phyloP scores from a whole-genome alignment of 169 alveolate genomes.

The Plasmodium cynomolgi region DNA sequence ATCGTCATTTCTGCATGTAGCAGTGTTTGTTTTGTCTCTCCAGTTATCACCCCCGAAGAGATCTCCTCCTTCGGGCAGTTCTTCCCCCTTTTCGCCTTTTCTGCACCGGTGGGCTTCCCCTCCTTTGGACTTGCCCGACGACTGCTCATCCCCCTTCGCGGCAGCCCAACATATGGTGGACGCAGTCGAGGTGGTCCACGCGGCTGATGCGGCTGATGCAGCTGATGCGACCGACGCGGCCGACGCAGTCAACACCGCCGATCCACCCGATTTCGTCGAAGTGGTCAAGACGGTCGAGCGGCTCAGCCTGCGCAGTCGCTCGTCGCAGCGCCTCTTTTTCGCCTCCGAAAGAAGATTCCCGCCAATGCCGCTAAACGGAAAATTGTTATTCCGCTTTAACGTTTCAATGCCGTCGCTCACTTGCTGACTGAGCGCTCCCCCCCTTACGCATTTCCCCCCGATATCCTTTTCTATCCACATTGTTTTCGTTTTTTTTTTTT shows the following conservation, averaged over 20 bases:
- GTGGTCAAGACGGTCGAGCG: background rate
- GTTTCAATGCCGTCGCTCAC: constrained; percentile 55
- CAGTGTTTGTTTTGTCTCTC: background rate
- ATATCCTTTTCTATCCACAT: constrained; percentile 72
- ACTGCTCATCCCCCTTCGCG: background rate
- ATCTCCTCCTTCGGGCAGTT: background rate
- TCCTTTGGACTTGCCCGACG: background rate
- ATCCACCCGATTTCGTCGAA: background rate
- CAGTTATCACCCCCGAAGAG: background rate
- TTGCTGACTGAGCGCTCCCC: constrained; percentile 62
- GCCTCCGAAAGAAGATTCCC: constrained; percentile 16
- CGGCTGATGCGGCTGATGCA: background rate
- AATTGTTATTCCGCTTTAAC: constrained; percentile 33
- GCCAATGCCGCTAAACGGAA: constrained; percentile 1
- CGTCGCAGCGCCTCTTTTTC: background rate
- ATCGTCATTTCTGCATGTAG: background rate
- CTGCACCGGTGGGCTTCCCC: background rate
- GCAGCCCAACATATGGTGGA: background rate
- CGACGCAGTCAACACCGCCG: background rate
- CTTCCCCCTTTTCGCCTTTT: background rate
- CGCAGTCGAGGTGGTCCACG: background rate
- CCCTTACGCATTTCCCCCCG: constrained; percentile 11
- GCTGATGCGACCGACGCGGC: background rate
- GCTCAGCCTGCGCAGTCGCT: background rate
- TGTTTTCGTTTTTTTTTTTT: background rate